These are phyloP conservation scores for Nannochloris sp. DNA, from an alignment of 139 green algal genomes.

Conservation along the genomic window DNA sequence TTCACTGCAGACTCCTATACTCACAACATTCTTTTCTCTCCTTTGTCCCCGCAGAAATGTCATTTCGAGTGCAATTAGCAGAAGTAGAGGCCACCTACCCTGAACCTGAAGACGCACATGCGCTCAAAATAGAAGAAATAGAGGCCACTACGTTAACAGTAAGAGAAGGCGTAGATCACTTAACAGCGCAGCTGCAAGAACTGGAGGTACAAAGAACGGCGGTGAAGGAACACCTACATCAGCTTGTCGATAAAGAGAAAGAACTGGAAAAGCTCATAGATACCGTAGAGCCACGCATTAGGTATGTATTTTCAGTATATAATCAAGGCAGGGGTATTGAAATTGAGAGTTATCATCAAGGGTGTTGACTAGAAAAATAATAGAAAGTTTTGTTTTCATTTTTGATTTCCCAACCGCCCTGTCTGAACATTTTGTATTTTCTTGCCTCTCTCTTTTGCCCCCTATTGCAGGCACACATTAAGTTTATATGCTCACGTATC, in stretches of 20 bases:
- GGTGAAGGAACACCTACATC: not conserved
- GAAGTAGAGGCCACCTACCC: constrained; percentile 15
- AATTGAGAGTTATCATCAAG: not conserved
- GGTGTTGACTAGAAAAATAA: not conserved
- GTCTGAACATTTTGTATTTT: too few species aligned
- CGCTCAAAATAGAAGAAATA: not conserved
- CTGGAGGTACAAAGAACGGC: constrained; percentile 4
- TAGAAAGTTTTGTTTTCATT: too few species aligned
- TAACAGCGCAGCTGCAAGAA: constrained; percentile 14
- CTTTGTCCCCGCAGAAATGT: constrained; percentile 15
- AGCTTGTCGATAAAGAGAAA: constrained; percentile 6
- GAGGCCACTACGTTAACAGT: not conserved
- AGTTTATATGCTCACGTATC: constrained; percentile 56
- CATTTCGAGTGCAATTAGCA: not conserved
- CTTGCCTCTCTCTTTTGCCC: too few species aligned
- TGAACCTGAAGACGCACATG: constrained; percentile 12
- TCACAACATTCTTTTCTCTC: too few species aligned
- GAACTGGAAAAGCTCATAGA: constrained; percentile 17
- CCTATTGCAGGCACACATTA: constrained; percentile 50
- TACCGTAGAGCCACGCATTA: constrained; percentile 13
- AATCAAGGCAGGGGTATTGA: not conserved
- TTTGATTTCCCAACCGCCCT: too few species aligned
- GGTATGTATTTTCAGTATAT: not conserved
- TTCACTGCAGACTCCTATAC: too few species aligned
- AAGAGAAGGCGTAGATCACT: constrained; percentile 1